These are phyloP conservation scores for Zanthoxylum bungeanum DNA, from an alignment of 345 rosid species.

Conservation along the genomic window DNA sequence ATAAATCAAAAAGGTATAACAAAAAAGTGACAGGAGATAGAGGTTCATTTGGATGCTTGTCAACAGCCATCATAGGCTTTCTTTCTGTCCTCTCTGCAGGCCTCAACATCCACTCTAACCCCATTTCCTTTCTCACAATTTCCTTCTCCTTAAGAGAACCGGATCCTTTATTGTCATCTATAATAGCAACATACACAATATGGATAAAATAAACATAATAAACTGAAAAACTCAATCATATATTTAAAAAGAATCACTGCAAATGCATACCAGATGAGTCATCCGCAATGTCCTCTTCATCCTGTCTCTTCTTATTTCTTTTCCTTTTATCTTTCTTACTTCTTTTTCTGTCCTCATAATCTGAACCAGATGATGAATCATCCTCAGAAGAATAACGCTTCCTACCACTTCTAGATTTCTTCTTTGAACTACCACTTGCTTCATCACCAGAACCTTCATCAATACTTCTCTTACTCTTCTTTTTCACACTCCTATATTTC, in stretches of 20 bases:
- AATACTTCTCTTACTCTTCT: conserved; percentile 26
- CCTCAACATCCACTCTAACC: conserved; percentile 87
- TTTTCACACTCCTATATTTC: conserved; percentile 17
- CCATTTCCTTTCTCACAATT: conserved; percentile 62
- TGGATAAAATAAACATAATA: not conserved
- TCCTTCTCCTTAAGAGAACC: conserved; percentile 32
- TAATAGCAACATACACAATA: conserved; percentile 1
- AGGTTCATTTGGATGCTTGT: conserved; percentile 38
- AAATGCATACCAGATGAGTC: conserved; percentile 16
- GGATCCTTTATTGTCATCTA: conserved; percentile 26
- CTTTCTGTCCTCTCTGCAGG: conserved; percentile 45
- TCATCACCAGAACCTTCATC: conserved; percentile 16
- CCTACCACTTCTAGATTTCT: conserved; percentile 20
- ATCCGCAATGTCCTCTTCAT: conserved; percentile 7
- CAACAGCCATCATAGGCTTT: conserved; percentile 29
- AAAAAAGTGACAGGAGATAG: conserved; percentile 20
- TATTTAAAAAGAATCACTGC: not conserved
- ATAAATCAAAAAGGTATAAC: not conserved
- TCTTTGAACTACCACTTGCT: conserved; percentile 14
- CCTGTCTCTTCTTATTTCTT: conserved; percentile 19
- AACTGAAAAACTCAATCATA: not conserved
- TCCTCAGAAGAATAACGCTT: conserved; percentile 26
- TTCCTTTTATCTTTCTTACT: conserved; percentile 21
- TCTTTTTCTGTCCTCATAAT: conserved; percentile 22
- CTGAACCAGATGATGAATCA: conserved; percentile 28